Evolutionary conservation across 2,329 filamentous ascomycete genomes (phyloP), one percentile per base, ranked within the genome.

Genomic region (Myrmaecium sp.): DNA sequence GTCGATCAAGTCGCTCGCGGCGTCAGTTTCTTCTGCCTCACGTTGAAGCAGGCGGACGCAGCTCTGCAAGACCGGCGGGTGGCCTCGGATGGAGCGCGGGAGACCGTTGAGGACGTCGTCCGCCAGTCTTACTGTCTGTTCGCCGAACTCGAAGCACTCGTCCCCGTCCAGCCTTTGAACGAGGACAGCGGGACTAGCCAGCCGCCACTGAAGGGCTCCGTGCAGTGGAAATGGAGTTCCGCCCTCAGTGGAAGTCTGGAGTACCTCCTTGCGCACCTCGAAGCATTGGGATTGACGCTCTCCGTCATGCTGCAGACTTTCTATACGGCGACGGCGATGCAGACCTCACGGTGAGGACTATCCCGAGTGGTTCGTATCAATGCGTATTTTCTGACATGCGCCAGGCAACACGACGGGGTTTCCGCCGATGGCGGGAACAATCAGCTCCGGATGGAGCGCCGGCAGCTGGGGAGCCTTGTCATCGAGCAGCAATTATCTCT

Each of bases 401-500:
- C 17, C 14, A 13, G 16, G 4, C 23, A 8, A 10, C 17, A 14
- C 11, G 14, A 4, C 17, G 17, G 16, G 22, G 5, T 10, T 12
- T 13, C 15, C 12, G n/a, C 15, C 29, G 27, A 25, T 32, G 27
- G 8, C 27, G 25, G 17, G 21, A 28, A 21, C 21, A 27, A 14
- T 21, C 26, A 30, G 41, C 41, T 7, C 40, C 38, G 5, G 40
- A 39, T 22, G 42, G 49, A 55, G 30, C 45, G 41, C 21, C 29
- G 38, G 4, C 51, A 54, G 32, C 37, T 54, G 5, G 45, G 53
- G 27, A 40, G 39, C 8, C 33, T 54, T 5, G 41, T 55, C 12
- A 46, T 53, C 20, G 51, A 54, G 26, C 51, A 55, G 25, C 51
- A 55, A 28, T 35, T 51, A 23, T 40, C 45, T 2, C 44, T 54